Evolutionary conservation across 2,329 filamentous ascomycete genomes (phyloP), one percentile per base, ranked within the genome.

Genomic region (Zymoseptoria ardabiliae): DNA sequence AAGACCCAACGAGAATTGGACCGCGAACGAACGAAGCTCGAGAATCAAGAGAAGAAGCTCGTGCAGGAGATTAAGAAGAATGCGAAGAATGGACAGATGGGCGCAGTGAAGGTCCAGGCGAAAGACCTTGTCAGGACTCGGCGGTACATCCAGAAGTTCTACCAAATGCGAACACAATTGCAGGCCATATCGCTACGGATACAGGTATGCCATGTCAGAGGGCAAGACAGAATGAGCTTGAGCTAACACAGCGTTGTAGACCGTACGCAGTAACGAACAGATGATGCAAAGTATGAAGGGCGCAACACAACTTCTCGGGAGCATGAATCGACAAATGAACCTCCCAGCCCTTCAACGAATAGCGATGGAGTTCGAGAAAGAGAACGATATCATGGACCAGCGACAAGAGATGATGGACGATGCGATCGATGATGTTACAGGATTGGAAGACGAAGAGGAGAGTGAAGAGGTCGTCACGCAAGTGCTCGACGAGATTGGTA

Each of bases 241-340:
- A 19, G 28, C 57, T 63, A 13, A 58, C 35, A 28, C 20, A 25
- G 55, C 60, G 23, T 58, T 17, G 23, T 69, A 96, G 90, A 99
- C 94, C 54, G 93, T 97, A 65, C 87, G 94, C 65, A 97, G 92
- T 66, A 99, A 99, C 75, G 94, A 99, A 75, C 93, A 97, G 76
- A 99, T 99, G 94, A 97, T 97, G 92, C 91, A 96, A 76, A 94
- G 92, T 8, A 97, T 99, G 94, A 99, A 97, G 76, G 94, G 94
- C 35, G 94, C 94, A 4, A 97, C 94, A 1, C 86, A 88, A 76
- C 87, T 96, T 2, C 80, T 99, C 7, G 91, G 92, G 57, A 95
- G 89, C 78, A 99, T 99, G 94, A 99, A 99, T 76, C 84, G 89
- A 65, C 90, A 90, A 64, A 97, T 97, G 92, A 97, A 99, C 72